A percentile compares a stretch with the other conserved stretches of the same genome.
Conservation (phyloP, 2,329 filamentous ascomycete species). For the Orbilia brochopaga region DNA sequence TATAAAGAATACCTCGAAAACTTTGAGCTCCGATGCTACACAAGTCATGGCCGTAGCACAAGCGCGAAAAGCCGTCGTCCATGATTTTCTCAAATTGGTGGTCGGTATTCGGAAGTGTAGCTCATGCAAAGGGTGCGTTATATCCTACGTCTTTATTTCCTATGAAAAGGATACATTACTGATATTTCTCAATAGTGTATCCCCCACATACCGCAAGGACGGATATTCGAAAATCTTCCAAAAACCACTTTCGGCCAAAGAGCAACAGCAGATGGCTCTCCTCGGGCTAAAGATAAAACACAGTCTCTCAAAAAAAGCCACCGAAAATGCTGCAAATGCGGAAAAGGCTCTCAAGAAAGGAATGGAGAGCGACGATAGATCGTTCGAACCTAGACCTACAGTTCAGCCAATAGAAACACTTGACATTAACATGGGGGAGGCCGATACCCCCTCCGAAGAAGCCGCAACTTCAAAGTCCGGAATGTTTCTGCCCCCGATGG, state of each 20-base stretch:
- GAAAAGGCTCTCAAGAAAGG: conserved; percentile 8
- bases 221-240: conserved; percentile 92
- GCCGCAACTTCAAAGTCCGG: conserved; percentile 56
- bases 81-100: conserved; percentile 67
- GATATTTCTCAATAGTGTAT: conserved; percentile 69
- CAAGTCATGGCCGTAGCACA: conserved; percentile 87
- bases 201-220: conserved; percentile 85
- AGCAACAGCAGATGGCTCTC: conserved; percentile 77
- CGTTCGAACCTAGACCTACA: conserved; percentile 63
- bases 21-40: conserved; percentile 60
- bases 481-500: conserved; percentile 71
- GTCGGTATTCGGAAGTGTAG: conserved; percentile 69
- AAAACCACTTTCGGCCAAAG: conserved; percentile 75
- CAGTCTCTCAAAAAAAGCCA: conserved; percentile 21
- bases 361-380: conserved; percentile 70
- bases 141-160: conserved; percentile 12
- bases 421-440: conserved; percentile 62
- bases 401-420: conserved; percentile 58
- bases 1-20: conserved; percentile 64
- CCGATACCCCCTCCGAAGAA: conserved; percentile 64
- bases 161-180: conserved; percentile 51
- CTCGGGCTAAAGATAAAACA: conserved; percentile 58
- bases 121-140: conserved; percentile 65
- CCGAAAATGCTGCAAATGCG: conserved; percentile 18
- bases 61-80: conserved; percentile 75